phyloP scores from a whole-genome alignment of 495 filamentous ascomycete genomes.

The Penicillium atrosanguineum region DNA sequence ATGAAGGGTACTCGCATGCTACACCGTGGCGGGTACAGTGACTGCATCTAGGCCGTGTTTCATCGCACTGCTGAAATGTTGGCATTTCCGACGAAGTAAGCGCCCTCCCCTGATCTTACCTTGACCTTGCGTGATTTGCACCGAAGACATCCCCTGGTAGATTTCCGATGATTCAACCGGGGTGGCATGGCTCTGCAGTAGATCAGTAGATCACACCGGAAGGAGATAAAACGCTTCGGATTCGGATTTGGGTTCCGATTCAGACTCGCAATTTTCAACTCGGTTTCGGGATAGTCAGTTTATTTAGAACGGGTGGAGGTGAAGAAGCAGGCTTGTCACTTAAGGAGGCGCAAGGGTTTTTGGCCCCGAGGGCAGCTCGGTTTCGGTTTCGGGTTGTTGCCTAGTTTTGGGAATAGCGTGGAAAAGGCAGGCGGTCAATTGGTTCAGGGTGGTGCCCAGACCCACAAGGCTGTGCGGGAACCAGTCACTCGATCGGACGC shows the following conservation, averaged over 20 bases:
- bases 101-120: constrained; percentile 15
- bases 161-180: constrained; percentile 39
- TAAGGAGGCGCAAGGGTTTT: not conserved
- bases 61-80: constrained; percentile 13
- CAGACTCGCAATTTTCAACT: too few species aligned
- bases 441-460: not conserved
- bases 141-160: constrained; percentile 42
- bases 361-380: constrained; percentile 6
- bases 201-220: not conserved
- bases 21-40: constrained; percentile 21
- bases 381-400: constrained; percentile 15
- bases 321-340: too few species aligned
- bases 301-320: not conserved
- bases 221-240: not conserved
- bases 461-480: not conserved
- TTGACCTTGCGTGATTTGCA: constrained; percentile 48
- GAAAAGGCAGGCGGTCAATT: not conserved
- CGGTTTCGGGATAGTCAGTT: constrained; percentile 4
- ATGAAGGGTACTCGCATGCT: constrained; percentile 14
- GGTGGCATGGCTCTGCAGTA: constrained; percentile 12
- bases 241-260: not conserved
- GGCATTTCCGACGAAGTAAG: not conserved
- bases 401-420: constrained; percentile 13
- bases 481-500: not conserved
- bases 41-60: constrained; percentile 18